Evolutionary conservation across 345 rosid species (phyloP), one percentile per base, ranked within the genome.

Genomic region (Nephelium lappaceum): DNA sequence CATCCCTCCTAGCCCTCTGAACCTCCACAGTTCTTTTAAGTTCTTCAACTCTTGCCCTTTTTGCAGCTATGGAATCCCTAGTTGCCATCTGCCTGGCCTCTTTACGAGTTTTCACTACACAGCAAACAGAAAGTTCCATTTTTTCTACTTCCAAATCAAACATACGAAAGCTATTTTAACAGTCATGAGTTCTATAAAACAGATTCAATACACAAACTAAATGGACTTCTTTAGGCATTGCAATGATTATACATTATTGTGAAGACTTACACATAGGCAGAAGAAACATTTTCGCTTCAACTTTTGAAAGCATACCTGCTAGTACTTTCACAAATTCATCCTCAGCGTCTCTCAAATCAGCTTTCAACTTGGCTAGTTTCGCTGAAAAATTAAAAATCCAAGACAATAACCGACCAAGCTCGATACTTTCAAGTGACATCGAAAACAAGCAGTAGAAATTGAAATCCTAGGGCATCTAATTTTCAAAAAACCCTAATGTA

Each of bases 341-440:
- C 78, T 96, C 98, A n/a, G 92, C 95, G 77, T 91, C 95, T 86
- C 91, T 86, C 83, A 93, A 85, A 45, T 85, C 62, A 66, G 86
- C 74, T 86, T 93, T 93, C 84, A 90, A 0, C 80, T 87, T 88
- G 66, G 73, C 82, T 24, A 91, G 62, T 77, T 83, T 84, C 87
- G 73, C 98, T 96, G 85, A 21, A 47, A 42, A 43, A 76, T 67
- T 43, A 80, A 55, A 42, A 41, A 58, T 51, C 6, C 23, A 68
- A 58, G 25, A 49, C 47, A 39, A 14, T 11, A 74, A 60, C 36
- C 36, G 36, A 9, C 45, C 45, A 0, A 77, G n/a, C 39, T 51
- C 51, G 18, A 38, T 19, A 47, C 3, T 18, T 72, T 51, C 6
- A 31, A 36, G 2, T 18, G 18, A 43, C 24, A 53, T 53, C 5